Conservation (phyloP, 192 early-diverging fungal genomes). For the Backusella luteola region DNA sequence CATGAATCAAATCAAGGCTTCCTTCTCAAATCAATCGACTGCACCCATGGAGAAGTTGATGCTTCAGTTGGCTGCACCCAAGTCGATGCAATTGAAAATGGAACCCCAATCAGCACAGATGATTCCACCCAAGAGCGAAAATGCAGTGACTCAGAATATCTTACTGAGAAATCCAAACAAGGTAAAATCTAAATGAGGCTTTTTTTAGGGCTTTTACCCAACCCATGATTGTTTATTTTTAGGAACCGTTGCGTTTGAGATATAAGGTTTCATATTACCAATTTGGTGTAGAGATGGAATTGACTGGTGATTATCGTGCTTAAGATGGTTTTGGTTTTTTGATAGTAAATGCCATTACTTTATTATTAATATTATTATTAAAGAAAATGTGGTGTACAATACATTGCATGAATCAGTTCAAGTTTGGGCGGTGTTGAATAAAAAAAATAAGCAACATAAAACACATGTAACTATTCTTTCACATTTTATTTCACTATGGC, state of each 20-base stretch:
- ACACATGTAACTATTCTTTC: too few relatives aligned
- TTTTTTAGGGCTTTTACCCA: background rate
- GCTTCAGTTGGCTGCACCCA: constrained; percentile 45
- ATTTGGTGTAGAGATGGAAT: constrained; percentile 44
- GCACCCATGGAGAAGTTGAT: constrained; percentile 39
- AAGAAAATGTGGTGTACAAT: background rate
- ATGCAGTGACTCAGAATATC: constrained; percentile 39
- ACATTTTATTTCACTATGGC: too few relatives aligned
- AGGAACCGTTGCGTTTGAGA: constrained; percentile 31
- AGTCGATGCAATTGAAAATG: constrained; percentile 40
- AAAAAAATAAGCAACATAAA: too few relatives aligned
- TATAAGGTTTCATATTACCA: constrained; percentile 47
- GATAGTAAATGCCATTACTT: background rate
- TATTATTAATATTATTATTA: background rate
- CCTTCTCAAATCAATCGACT: constrained; percentile 44
- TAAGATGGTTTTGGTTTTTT: background rate
- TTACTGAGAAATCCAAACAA: constrained; percentile 24
- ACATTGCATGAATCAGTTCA: background rate
- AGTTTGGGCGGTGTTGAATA: too few relatives aligned
- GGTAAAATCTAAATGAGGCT: background rate
- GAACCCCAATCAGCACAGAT: constrained; percentile 39
- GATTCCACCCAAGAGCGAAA: constrained; percentile 34
- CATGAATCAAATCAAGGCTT: constrained; percentile 28
- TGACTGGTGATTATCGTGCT: constrained; percentile 28
- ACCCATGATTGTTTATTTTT: background rate